Conservation (phyloP, 1,284 basidiomycete species). For the Apiotrichum akiyoshidainum region DNA sequence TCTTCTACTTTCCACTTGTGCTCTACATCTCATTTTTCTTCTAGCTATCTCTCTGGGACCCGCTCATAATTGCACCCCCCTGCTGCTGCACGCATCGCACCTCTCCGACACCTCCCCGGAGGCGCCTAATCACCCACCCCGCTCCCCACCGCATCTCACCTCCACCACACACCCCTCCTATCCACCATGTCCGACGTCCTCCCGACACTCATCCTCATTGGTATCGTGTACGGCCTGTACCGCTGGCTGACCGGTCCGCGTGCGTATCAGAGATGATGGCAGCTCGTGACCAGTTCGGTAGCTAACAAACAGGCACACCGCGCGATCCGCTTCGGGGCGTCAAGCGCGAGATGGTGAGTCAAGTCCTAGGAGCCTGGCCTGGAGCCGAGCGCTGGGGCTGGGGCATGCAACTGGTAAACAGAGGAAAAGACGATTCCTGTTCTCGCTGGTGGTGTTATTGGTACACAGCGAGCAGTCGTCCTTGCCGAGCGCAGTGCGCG, state of each 20-base stretch:
- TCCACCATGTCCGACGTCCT: constrained; percentile 37
- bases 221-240: constrained; percentile 36
- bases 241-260: constrained; percentile 37
- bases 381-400: background rate
- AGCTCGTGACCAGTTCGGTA: too few relatives aligned
- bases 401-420: background rate
- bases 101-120: too few relatives aligned
- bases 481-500: too few relatives aligned
- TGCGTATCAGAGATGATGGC: constrained; percentile 17
- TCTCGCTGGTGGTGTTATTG: too few relatives aligned
- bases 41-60: too few relatives aligned
- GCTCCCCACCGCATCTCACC: too few relatives aligned
- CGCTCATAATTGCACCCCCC: too few relatives aligned
- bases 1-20: too few relatives aligned
- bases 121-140: too few relatives aligned
- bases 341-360: constrained; percentile 39
- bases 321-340: constrained; percentile 34
- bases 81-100: too few relatives aligned
- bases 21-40: too few relatives aligned
- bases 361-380: background rate
- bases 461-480: too few relatives aligned
- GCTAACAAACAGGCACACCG: constrained; percentile 18
- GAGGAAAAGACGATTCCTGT: background rate
- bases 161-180: background rate
- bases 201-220: constrained; percentile 41